Evolutionary conservation across 805 yeast genomes (phyloP), one percentile per base, ranked within the genome.

Genomic region (Candida caryicola): DNA sequence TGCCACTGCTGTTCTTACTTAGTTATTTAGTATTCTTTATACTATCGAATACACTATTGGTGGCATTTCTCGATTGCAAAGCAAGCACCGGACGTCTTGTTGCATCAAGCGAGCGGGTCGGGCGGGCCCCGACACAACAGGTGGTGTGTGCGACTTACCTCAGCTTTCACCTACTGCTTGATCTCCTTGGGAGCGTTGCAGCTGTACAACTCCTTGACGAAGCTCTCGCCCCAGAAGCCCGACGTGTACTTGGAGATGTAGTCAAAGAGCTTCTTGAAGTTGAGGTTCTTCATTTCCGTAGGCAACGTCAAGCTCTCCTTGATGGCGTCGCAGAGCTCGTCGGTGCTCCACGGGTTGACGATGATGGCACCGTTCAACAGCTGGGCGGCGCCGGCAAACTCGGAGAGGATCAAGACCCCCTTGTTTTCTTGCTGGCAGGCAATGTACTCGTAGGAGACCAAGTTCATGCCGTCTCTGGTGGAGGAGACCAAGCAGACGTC

Each of bases 331-430:
- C 95, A 81, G 57, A 91, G 64, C 50, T 93, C 99, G 50, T 93
- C 99, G 16, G 90, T 91, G 59, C 91, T 93, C 99, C 99, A 93
- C 3, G 99, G 99, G 56, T 93, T 93, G 15, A 93, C 95, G 42
- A 93, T 79, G 10, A 91, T 60, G 1, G 96, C 89, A 17, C 99
- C 99, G 56, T 93, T 91, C 46, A 93, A 70, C 1, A 95, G 85
- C 65, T 93, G 99, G 1, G 99, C 98, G n/a, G 99, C 99, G 34
- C 99, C 99, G 0, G 99, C 93, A 66, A 93, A 93, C 65, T 93
- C 99, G 29, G 95, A 83, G 45, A 93, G 62, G 34, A 93, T 85
- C 50, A 93, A 71, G 3, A 89, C 80, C 6, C 99, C 99, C 46
- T 88, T 81, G 44, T 80, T 80, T 33, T 82, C 81, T 45, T 81